Conservation (phyloP, 768 basidiomycete genomes). For the Polyporus arcularius region DNA sequence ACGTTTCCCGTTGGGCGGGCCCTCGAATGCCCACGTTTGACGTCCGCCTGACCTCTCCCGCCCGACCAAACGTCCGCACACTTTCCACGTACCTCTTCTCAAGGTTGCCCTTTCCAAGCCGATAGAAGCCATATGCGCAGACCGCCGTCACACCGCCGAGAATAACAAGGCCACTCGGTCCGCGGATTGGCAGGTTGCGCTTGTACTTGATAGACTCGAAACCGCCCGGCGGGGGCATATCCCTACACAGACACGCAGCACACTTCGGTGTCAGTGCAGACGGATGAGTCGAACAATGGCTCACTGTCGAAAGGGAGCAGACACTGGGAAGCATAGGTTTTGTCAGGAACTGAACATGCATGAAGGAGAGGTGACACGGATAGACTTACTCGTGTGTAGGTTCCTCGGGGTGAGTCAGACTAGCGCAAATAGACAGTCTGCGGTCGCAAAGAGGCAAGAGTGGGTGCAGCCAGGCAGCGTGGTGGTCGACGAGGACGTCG, state of each 20-base stretch:
- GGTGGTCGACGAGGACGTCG: conserved; percentile 9
- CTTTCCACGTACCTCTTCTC: conserved; percentile 80
- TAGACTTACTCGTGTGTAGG: conserved; percentile 11
- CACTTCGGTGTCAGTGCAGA: conserved; percentile 3
- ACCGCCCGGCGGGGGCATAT: conserved; percentile 93
- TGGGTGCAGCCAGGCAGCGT: conserved; percentile 7
- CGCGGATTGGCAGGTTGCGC: conserved; percentile 89
- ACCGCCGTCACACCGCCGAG: conserved; percentile 85
- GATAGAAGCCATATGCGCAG: conserved; percentile 91
- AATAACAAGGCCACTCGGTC: conserved; percentile 81
- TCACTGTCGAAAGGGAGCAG: conserved; percentile 64
- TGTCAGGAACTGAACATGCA: conserved; percentile 10
- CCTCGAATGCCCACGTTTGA: conserved; percentile 60
- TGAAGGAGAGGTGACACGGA: conserved; percentile 4
- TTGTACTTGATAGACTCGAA: conserved; percentile 94
- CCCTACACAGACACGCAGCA: conserved; percentile 50
- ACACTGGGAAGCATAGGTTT: conserved; percentile 43
- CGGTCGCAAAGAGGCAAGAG: conserved; percentile 3
- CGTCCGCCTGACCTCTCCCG: conserved; percentile 56
- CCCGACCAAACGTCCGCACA: conserved; percentile 9
- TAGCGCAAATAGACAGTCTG: neutral
- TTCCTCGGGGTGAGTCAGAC: conserved; percentile 12
- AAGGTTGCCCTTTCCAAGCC: conserved; percentile 85
- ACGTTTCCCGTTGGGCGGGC: conserved; percentile 74
- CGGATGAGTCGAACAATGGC: conserved; percentile 30